Conservation (phyloP, 2,329 filamentous ascomycete genomes). For the Neonectria hederae region DNA sequence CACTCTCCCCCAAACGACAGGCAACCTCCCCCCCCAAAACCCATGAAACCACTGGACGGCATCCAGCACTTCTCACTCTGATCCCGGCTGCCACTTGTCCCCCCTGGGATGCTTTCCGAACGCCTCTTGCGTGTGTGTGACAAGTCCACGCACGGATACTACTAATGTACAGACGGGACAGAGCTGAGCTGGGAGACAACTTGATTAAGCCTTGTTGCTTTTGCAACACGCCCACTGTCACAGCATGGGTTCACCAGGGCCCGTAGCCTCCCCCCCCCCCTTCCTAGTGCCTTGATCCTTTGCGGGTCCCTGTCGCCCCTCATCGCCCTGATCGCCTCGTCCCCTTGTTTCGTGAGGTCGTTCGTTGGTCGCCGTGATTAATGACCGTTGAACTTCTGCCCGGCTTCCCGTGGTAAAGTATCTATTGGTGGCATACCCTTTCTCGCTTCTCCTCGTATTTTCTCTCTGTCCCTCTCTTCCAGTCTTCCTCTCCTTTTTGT, state of each 20-base stretch:
- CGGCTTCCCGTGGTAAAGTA: not conserved
- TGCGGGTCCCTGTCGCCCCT: conserved; percentile 1
- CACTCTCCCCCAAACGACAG: not conserved
- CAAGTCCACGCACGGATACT: not conserved
- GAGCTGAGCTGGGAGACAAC: not conserved
- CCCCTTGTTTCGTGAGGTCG: conserved; percentile 19
- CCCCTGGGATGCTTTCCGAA: not conserved
- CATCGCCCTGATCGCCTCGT: not conserved
- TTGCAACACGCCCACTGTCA: conserved; percentile 32
- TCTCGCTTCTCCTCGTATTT: not conserved
- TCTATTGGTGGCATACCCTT: not conserved
- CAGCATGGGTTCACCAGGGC: conserved; percentile 25
- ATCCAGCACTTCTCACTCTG: not conserved
- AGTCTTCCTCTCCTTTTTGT: not conserved
- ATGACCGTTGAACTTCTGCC: not conserved
- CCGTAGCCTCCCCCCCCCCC: not conserved
- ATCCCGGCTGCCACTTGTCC: not conserved
- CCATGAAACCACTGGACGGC: not conserved
- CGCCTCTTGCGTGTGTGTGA: not conserved
- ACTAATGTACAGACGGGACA: too few species aligned
- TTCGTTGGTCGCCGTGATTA: conserved; percentile 17
- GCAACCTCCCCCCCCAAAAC: not conserved
- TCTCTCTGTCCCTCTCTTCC: not conserved
- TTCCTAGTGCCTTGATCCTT: conserved; percentile 2
- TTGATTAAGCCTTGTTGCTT: not conserved